These are phyloP conservation scores for Xylaria sp. DNA, from an alignment of 2,329 filamentous ascomycete genomes.

Conservation along the genomic window DNA sequence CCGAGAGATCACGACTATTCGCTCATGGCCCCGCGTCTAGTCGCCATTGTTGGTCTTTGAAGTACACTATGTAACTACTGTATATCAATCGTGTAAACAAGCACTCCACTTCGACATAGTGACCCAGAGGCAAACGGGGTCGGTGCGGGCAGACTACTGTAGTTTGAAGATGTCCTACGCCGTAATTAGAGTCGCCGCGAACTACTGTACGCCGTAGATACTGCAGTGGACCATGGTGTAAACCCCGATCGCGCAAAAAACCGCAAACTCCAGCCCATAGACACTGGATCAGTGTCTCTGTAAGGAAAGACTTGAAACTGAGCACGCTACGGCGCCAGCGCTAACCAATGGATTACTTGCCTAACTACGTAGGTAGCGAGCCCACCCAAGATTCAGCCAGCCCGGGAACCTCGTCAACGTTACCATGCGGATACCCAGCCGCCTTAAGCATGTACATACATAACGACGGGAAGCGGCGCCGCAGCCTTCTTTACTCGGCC, in stretches of 20 bases:
- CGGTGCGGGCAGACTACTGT: constrained; percentile 19
- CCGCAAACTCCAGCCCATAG: constrained; percentile 41
- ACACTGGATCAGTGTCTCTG: constrained; percentile 28
- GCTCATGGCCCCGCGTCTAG: constrained; percentile 18
- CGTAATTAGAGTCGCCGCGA: constrained; percentile 34
- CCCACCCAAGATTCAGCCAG: constrained; percentile 38
- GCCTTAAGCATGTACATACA: constrained; percentile 38
- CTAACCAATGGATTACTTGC: constrained; percentile 5
- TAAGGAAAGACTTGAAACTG: constrained; percentile 22
- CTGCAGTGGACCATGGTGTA: constrained; percentile 37
- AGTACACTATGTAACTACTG: background rate
- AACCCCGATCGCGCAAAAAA: constrained; percentile 47
- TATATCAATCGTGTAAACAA: background rate
- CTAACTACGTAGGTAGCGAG: background rate
- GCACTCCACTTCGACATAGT: background rate
- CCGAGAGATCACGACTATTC: constrained; percentile 14
- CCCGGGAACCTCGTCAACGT: constrained; percentile 36
- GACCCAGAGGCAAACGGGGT: constrained; percentile 29
- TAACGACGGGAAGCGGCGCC: constrained; percentile 39
- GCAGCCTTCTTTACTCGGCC: constrained; percentile 40
- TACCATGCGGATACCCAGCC: constrained; percentile 41
- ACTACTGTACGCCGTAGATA: constrained; percentile 19
- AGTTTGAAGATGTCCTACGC: background rate
- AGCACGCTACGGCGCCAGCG: constrained; percentile 14
- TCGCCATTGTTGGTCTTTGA: constrained; percentile 14